Evolutionary conservation across 1,284 basidiomycete genomes (phyloP), one percentile per base, ranked within the genome.

Genomic region (Apiotrichum sp.): DNA sequence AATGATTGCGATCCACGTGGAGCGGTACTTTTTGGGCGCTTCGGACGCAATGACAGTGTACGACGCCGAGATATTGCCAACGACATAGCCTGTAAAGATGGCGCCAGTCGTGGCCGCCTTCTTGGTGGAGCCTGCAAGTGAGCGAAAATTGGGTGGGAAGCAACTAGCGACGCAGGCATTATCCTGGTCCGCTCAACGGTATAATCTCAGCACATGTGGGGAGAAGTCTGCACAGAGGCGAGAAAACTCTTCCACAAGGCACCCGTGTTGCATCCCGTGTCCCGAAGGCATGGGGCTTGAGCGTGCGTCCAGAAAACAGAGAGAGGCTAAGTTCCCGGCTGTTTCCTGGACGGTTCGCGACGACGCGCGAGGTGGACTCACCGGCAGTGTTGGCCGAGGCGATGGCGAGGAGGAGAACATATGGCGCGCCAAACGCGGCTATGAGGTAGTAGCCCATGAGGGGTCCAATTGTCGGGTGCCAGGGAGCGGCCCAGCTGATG

Each of bases 371-470:
- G 7, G 8, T n/a, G 13, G 33, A 53, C 49, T 58, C 41, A 58
- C 56, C 80, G 1, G 76, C 73, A 4, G 78, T 71, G 62, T 80
- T 80, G 35, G 76, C 70, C 2, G 75, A 68, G 3, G 75, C 73
- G 4, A 78, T 63, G 6, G 78, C 70, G 31, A 80, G 72, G 29
- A 79, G 71, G 8, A 78, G 66, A 31, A 79, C 79, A 53, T 77
- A 80, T 5, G 79, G 79, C 2, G 79, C 77, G 2, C 79, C 79
- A 56, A 80, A 80, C 16, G 73, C 70, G 3, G 67, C 69, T 8
- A 71, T 65, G 13, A 79, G 68, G 57, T 78, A 79, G 63, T 77
- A 80, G 0, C 80, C 80, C 16, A 80, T 78, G 11, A 81, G 62
- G 0, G 80, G 79, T 0, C 78, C 71, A 1, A 72, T 78, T 0